These are phyloP conservation scores for Beauveria brongniartii DNA, from an alignment of 2,329 filamentous ascomycete species.

Conservation along the genomic window DNA sequence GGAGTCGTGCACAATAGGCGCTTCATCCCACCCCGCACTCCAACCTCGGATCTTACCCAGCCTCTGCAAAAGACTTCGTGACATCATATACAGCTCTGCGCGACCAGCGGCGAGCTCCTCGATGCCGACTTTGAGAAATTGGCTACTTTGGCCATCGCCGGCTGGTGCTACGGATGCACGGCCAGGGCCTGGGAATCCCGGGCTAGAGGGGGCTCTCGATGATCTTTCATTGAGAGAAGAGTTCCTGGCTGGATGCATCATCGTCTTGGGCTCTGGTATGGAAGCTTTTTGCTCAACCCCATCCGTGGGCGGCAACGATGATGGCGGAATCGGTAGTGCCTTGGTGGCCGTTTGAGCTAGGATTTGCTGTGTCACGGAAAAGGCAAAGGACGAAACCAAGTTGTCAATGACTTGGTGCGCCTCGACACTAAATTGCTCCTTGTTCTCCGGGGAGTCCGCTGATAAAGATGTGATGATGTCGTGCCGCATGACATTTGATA, in stretches of 20 bases:
- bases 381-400: conserved; percentile 69
- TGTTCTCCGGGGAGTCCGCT: conserved; percentile 28
- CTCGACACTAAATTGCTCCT: conserved; percentile 28
- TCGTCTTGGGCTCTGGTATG: conserved; percentile 61
- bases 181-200: conserved; percentile 43
- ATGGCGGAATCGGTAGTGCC: conserved; percentile 57
- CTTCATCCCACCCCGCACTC: conserved; percentile 66
- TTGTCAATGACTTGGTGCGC: conserved; percentile 57
- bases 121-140: conserved; percentile 55
- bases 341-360: conserved; percentile 66
- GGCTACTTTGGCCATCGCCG: conserved; percentile 32
- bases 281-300: conserved; percentile 52
- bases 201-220: conserved; percentile 38
- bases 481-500: conserved; percentile 69
- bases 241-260: conserved; percentile 59
- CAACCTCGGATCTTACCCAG: conserved; percentile 65
- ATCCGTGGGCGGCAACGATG: conserved; percentile 39
- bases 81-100: conserved; percentile 74
- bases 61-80: conserved; percentile 69
- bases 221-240: conserved; percentile 49
- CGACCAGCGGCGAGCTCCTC: conserved; percentile 76
- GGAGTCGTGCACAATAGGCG: conserved; percentile 41
- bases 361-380: conserved; percentile 67
- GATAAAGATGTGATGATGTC: conserved; percentile 63
- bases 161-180: conserved; percentile 30